These are phyloP conservation scores for Coelastrella sp. DNA, from an alignment of 139 green algal species.

Conservation along the genomic window DNA sequence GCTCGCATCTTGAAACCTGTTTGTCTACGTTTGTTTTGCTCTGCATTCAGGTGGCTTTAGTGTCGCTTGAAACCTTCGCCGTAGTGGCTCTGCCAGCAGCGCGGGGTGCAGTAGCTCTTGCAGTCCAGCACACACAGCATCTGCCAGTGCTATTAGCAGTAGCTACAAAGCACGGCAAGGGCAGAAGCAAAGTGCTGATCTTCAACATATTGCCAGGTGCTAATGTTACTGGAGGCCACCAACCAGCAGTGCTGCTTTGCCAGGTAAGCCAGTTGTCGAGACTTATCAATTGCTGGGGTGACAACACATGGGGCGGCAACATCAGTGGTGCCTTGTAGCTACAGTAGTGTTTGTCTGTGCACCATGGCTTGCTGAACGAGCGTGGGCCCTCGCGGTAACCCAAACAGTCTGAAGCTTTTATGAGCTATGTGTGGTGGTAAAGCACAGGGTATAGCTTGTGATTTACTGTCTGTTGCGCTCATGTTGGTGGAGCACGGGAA, in stretches of 20 bases:
- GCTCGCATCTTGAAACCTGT: neutral
- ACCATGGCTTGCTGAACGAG: too few relatives aligned
- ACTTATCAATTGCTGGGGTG: too few relatives aligned
- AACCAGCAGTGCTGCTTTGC: constrained; percentile 16
- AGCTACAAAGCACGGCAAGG: constrained; percentile 6
- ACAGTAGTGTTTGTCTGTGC: too few relatives aligned
- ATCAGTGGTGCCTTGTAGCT: too few relatives aligned
- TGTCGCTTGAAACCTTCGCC: constrained; percentile 32
- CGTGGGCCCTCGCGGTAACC: too few relatives aligned
- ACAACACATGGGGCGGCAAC: too few relatives aligned
- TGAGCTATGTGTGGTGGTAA: too few relatives aligned
- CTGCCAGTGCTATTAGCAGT: constrained; percentile 50
- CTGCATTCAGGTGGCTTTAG: constrained; percentile 43
- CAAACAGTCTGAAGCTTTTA: too few relatives aligned
- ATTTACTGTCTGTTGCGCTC: too few relatives aligned
- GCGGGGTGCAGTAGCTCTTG: constrained; percentile 48
- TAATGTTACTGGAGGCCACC: neutral
- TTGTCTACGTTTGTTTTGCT: neutral
- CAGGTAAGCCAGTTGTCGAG: constrained; percentile 2
- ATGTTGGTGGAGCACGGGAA: too few relatives aligned
- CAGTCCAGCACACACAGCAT: neutral
- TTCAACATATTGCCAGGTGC: constrained; percentile 42
- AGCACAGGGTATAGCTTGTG: too few relatives aligned
- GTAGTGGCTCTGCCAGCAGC: constrained; percentile 48
- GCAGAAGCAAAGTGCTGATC: constrained; percentile 33